Percentiles rank a stretch among this genome's conserved stretches.
Conservation (phyloP, 1,284 basidiomycete genomes). For the Garcileccinum viscosum region DNA sequence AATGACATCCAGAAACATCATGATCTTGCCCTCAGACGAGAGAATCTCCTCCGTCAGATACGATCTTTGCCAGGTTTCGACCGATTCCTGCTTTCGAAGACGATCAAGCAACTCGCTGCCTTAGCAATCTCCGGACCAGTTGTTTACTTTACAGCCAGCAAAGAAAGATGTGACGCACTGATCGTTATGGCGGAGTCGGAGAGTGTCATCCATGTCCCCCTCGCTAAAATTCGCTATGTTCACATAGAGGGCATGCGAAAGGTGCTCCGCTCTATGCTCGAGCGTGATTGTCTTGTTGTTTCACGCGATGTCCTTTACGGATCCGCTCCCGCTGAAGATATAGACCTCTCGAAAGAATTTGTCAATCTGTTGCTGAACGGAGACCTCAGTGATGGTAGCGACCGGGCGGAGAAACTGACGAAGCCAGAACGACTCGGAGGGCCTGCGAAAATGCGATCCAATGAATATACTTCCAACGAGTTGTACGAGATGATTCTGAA, state of each 20-base stretch:
- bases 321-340: neutral
- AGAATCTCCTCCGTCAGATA: neutral
- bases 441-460: too few species aligned
- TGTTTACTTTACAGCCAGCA: neutral
- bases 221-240: neutral
- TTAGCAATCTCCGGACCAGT: neutral
- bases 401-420: neutral
- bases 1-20: neutral
- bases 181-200: neutral
- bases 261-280: neutral
- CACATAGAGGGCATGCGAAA: neutral
- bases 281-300: neutral
- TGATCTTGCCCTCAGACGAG: neutral
- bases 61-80: neutral
- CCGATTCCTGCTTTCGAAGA: neutral
- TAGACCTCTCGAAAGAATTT: neutral
- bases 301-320: neutral
- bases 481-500: neutral
- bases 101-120: neutral
- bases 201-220: neutral
- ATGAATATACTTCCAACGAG: neutral
- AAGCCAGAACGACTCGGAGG: neutral
- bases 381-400: neutral
- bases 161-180: neutral
- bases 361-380: neutral